These are phyloP conservation scores for Cladosporium sp. DNA, from an alignment of 2,329 filamentous ascomycete genomes.

Conservation along the genomic window DNA sequence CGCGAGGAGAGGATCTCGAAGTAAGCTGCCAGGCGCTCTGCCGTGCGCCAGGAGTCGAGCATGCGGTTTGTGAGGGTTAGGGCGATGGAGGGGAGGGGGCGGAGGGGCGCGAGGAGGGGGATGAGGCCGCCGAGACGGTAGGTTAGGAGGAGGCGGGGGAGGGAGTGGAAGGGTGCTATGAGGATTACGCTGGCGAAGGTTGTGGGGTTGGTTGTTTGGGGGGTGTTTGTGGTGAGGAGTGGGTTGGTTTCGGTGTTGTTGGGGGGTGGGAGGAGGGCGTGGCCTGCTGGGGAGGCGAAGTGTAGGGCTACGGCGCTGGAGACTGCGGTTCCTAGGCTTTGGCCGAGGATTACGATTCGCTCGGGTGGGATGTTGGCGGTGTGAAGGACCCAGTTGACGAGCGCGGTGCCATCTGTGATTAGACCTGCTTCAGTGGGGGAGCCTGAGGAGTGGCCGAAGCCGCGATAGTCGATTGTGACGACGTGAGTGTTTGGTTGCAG, in stretches of 20 bases:
- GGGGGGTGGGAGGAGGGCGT: neutral
- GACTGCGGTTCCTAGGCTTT: constrained; percentile 85
- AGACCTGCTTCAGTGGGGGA: constrained; percentile 73
- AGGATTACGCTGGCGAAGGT: constrained; percentile 78
- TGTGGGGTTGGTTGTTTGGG: constrained; percentile 26
- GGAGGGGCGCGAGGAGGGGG: constrained; percentile 72
- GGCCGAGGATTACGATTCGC: constrained; percentile 75
- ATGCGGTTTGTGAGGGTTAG: constrained; percentile 58
- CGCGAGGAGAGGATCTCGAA: constrained; percentile 47
- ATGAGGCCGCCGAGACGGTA: constrained; percentile 76
- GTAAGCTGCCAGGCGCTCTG: constrained; percentile 59
- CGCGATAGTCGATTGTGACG: constrained; percentile 85
- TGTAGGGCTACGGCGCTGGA: constrained; percentile 68
- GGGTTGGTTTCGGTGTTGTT: constrained; percentile 16
- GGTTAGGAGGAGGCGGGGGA: constrained; percentile 67
- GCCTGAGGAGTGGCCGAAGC: constrained; percentile 79
- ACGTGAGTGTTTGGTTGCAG: constrained; percentile 71
- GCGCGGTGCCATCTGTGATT: constrained; percentile 69
- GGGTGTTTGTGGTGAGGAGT: neutral
- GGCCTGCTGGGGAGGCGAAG: constrained; percentile 43
- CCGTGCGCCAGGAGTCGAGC: constrained; percentile 77
- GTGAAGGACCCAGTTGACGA: constrained; percentile 67
- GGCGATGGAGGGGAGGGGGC: constrained; percentile 60
- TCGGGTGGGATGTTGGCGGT: constrained; percentile 60
- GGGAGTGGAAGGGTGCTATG: constrained; percentile 70